Percentiles rank a stretch among this genome's conserved stretches.
These are phyloP conservation scores for Geranium rotundifolium DNA, from an alignment of 345 rosid species.

Conservation along the genomic window DNA sequence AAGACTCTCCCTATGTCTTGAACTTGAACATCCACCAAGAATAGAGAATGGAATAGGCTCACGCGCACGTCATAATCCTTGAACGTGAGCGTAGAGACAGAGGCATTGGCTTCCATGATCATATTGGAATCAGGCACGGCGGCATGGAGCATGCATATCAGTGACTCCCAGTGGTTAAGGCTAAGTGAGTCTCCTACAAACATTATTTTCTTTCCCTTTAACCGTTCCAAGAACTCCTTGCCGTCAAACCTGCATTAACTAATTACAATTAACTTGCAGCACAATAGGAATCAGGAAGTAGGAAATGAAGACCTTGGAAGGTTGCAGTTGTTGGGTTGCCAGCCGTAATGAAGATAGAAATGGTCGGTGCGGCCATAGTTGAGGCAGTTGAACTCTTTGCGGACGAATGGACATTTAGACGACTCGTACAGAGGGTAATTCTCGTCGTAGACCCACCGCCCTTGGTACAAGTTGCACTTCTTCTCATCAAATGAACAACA, in stretches of 20 bases:
- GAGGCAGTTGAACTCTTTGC: conserved; percentile 70
- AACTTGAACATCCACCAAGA: conserved; percentile 40
- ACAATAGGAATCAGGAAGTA: no score
- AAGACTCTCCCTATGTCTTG: conserved; percentile 40
- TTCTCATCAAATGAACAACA: not conserved
- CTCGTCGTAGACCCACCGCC: conserved; percentile 58
- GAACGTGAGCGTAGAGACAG: conserved; percentile 19
- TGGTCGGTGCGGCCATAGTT: conserved; percentile 73
- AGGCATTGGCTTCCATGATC: conserved; percentile 6
- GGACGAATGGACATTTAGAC: conserved; percentile 51
- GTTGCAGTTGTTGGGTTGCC: conserved; percentile 63
- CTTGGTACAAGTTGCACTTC: conserved; percentile 47
- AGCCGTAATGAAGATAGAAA: conserved; percentile 56
- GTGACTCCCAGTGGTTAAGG: conserved; percentile 47
- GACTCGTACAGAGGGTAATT: conserved; percentile 65
- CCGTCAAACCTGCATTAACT: conserved; percentile 53
- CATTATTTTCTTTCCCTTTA: conserved; percentile 43
- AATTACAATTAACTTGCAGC: no score
- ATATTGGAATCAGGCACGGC: conserved; percentile 30
- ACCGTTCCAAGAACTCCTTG: conserved; percentile 22
- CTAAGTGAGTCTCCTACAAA: conserved; percentile 58
- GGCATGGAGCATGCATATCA: conserved; percentile 41
- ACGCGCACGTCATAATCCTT: conserved; percentile 48
- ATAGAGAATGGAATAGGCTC: conserved; percentile 20
- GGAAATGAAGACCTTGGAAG: no score